These are phyloP conservation scores for Metschnikowia lachancei DNA, from an alignment of 805 yeast species.

Conservation along the genomic window DNA sequence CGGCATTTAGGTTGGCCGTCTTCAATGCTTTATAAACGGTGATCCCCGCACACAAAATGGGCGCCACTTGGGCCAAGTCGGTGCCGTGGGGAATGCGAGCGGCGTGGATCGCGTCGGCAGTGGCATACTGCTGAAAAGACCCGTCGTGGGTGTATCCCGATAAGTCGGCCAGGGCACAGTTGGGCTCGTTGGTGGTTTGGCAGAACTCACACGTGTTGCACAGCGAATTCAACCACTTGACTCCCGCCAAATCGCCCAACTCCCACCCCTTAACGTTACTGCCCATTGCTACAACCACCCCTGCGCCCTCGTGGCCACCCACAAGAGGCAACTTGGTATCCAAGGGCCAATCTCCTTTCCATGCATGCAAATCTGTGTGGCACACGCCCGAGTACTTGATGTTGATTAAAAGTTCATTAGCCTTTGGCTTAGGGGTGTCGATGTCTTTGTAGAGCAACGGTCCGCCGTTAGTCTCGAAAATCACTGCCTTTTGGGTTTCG, in stretches of 20 bases:
- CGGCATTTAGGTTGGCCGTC: conserved; percentile 67
- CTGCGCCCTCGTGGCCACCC: conserved; percentile 92
- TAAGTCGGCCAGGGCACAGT: conserved; percentile 61
- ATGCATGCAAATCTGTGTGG: conserved; percentile 91
- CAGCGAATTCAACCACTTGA: conserved; percentile 80
- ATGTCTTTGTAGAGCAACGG: conserved; percentile 61
- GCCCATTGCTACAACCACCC: conserved; percentile 78
- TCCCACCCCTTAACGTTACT: conserved; percentile 64
- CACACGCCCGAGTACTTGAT: conserved; percentile 89
- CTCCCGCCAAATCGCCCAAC: conserved; percentile 78
- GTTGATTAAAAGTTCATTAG: conserved; percentile 75
- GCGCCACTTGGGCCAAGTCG: conserved; percentile 74
- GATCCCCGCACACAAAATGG: conserved; percentile 87
- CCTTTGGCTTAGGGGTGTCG: conserved; percentile 76
- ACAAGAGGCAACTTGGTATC: conserved; percentile 71
- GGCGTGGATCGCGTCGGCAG: conserved; percentile 86
- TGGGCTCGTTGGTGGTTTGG: conserved; percentile 62
- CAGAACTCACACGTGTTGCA: conserved; percentile 79
- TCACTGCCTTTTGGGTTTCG: conserved; percentile 65
- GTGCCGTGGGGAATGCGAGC: conserved; percentile 72
- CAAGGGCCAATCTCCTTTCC: conserved; percentile 93
- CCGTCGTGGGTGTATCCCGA: conserved; percentile 89
- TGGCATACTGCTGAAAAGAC: conserved; percentile 86
- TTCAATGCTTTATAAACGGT: conserved; percentile 89
- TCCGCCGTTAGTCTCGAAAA: conserved; percentile 66